Base-by-base conservation (phyloP, 163 green algal species). In the Trebouxiophyceae sp. region DNA sequence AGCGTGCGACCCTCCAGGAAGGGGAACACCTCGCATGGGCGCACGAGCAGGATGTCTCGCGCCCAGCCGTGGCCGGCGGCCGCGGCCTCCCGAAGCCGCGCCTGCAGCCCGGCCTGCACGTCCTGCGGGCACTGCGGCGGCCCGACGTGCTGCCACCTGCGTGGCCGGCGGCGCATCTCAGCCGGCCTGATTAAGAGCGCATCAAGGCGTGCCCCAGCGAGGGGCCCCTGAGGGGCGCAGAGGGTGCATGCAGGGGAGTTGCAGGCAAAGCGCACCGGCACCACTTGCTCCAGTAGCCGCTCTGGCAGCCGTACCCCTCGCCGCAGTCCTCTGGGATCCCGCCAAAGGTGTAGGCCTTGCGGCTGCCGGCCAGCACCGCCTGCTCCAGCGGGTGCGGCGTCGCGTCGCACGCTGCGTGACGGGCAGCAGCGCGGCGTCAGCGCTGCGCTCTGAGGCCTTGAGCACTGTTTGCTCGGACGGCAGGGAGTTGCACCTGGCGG, bases 1-100 rank as follows among this genome's bases (percentile, higher is more conserved):
- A 73, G 61, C 26, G 71, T 77, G 44, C 71, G 55, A 4, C 71
- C 71, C 5, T 58, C 44, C 0, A 77, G 63, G 55, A 63, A 67
- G 19, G 56, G 33, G 47, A 65, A 77, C 4, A 77, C 23, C 34
- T 77, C 65, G 39, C 71, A 77, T 23, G 71, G 71, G 4, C 62
- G 73, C 3, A 77, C 28, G 7, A 46, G 39, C 26, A 74, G 54
- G 28, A 74, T 46, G 8, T 69, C 67, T 29, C 60, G 27, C 44
- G 39, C 47, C 24, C 61, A 57, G 24, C 20, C 29, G 8, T 44
- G 23, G 2, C 54, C 50, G 28, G 26, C n/a, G 46, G 47, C 54
- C 2, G 67, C 67, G 28, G 45, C 20, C 19, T 55, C 31, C 19
- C 57, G 12, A 45, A 68, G 20, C 3, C 57, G 47, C 5, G 31